Conservation (phyloP, 495 filamentous ascomycete species). For the Hyaloscypha variabilis region DNA sequence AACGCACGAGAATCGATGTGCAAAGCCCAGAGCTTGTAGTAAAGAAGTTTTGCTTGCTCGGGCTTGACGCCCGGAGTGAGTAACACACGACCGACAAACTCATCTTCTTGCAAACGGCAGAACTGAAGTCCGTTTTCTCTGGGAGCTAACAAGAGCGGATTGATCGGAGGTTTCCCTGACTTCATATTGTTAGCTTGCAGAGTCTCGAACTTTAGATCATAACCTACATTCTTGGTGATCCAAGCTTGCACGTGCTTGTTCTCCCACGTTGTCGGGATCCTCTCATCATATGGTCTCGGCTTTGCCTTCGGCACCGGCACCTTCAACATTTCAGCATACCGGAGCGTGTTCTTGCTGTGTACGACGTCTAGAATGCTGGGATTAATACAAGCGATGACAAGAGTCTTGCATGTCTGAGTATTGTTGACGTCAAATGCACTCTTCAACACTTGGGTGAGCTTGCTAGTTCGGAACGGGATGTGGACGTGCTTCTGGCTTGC, state of each 20-base stretch:
- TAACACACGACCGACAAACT: background rate
- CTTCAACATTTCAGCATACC: conserved; percentile 29
- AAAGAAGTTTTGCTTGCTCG: background rate
- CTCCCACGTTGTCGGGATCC: background rate
- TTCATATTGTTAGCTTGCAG: background rate
- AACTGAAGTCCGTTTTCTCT: background rate
- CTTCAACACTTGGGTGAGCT: conserved; percentile 40
- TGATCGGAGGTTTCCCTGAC: background rate
- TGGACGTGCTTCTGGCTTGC: background rate
- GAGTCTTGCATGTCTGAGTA: conserved; percentile 28
- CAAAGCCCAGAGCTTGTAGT: background rate
- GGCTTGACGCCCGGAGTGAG: background rate
- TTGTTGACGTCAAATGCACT: conserved; percentile 30
- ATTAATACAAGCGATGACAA: conserved; percentile 33
- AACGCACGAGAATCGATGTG: background rate
- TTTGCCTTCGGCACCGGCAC: conserved; percentile 16
- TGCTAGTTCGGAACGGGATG: conserved; percentile 35
- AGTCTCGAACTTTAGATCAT: background rate
- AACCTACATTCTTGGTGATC: background rate
- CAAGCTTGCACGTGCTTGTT: background rate
- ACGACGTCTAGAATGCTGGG: conserved; percentile 23
- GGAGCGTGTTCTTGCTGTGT: conserved; percentile 29
- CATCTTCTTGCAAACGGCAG: background rate
- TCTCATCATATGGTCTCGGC: background rate
- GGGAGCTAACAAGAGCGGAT: background rate